Evolutionary conservation across 176 grass and related monocot species (phyloP).

Genomic region (Pontederia paniculata): DNA sequence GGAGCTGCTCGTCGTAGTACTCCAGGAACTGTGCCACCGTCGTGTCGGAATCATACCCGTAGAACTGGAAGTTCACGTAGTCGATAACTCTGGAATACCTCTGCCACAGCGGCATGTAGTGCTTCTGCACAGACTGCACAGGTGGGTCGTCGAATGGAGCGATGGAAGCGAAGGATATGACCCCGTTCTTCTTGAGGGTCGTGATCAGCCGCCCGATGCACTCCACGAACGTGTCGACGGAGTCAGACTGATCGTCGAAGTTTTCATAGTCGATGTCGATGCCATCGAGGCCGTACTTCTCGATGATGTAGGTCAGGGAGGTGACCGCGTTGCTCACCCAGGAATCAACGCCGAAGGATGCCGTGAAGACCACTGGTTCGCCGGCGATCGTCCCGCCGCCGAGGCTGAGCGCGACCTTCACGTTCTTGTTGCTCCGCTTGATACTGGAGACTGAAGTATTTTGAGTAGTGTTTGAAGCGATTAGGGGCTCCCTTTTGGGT

Average conservation of each 20-base stretch:
- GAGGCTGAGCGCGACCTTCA: not conserved
- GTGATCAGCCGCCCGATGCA: constrained; percentile 8
- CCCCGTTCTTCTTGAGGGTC: constrained; percentile 1
- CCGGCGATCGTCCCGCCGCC: not conserved
- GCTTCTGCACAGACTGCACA: not conserved
- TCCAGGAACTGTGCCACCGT: not conserved
- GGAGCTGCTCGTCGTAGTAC: not conserved
- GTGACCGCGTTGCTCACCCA: not conserved
- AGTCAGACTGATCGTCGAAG: not conserved
- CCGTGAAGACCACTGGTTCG: not conserved
- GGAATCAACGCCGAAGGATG: not conserved
- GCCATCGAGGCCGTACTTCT: not conserved
- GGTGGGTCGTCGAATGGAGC: not conserved
- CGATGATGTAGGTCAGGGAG: not conserved
- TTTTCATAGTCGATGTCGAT: not conserved
- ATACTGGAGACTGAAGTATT: not conserved
- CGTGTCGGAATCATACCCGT: not conserved
- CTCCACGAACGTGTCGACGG: not conserved
- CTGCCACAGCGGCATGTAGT: not conserved
- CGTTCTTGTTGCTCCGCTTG: not conserved
- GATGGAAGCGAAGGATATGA: not conserved
- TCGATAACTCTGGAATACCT: not conserved
- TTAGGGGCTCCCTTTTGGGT: too few species aligned
- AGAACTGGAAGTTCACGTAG: constrained; percentile 14
- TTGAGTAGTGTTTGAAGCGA: too few species aligned